Evolutionary conservation across 176 grass and related monocot genomes (phyloP), one percentile per base, ranked within the genome.

Genomic region (Melocanna baccifera): DNA sequence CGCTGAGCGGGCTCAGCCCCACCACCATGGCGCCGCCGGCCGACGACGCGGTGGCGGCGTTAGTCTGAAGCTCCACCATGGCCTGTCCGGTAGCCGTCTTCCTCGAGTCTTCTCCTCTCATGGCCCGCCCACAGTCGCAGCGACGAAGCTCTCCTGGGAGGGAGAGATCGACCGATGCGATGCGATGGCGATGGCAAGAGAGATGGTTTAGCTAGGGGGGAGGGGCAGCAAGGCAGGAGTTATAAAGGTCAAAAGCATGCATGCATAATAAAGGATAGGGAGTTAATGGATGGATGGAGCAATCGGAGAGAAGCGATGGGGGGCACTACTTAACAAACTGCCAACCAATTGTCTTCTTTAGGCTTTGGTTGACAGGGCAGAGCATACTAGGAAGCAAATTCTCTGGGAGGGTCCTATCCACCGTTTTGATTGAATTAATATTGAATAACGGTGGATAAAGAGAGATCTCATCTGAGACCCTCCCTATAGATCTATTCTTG

Each of bases 1-100:
- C 97, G 70, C 97, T 94, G 28, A 96, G 90, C 37, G 97, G 93
- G 80, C 96, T 99, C n/a, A 98, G 83, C 26, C 91, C 93, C 32
- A 83, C 89, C 41, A 88, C 85, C 78, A 86, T 81, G 40, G 89
- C 72, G 52, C 87, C 83, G 65, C 76, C 88, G 1, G 77, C 75
- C 13, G 57, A 83, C 55, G 74, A 72, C 67, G 77, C 85, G 22
- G 84, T 61, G 13, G 88, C 88, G 23, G 80, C 90, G 89, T 89
- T 94, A 5, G 89, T 88, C 81, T 97, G 90, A 73, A 97, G 84
- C 87, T 94, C 92, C 67, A 74, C 61, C 87, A 97, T 97, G 71
- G 88, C 92, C 78, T 88, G 85, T 79, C 90, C 89, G 34, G 84
- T 81, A 16, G 88, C 77, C 73, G 83, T 69, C 78, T 66, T 78